Evolutionary conservation across 495 filamentous ascomycete genomes (phyloP).

Genomic region (Viridothelium virens): DNA sequence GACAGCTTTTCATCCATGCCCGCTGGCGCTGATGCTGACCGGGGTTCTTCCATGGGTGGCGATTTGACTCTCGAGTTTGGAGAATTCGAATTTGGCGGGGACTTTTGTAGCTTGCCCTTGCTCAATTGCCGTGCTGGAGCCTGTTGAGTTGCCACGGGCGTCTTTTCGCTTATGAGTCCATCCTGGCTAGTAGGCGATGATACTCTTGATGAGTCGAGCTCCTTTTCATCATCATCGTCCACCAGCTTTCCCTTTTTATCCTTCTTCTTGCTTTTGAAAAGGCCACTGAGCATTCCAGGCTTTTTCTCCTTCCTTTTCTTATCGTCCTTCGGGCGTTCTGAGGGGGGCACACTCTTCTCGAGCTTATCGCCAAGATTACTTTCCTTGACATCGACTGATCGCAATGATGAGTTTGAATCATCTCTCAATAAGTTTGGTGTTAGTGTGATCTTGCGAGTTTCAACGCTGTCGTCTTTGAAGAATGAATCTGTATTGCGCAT

Average conservation of each 20-base stretch:
- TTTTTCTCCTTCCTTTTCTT: constrained; percentile 91
- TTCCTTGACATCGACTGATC: constrained; percentile 59
- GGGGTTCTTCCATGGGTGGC: constrained; percentile 23
- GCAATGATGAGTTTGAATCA: constrained; percentile 53
- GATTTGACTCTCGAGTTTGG: neutral
- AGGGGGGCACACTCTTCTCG: constrained; percentile 45
- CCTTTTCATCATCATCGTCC: constrained; percentile 44
- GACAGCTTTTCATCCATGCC: neutral
- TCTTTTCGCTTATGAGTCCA: neutral
- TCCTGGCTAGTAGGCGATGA: constrained; percentile 50
- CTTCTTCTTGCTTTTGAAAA: constrained; percentile 93
- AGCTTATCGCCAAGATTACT: constrained; percentile 44
- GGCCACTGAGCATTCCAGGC: constrained; percentile 77
- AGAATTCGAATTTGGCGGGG: constrained; percentile 33
- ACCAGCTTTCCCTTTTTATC: constrained; percentile 64
- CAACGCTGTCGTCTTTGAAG: constrained; percentile 90
- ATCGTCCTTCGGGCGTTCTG: constrained; percentile 60
- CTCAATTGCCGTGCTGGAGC: constrained; percentile 30
- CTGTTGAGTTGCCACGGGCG: neutral
- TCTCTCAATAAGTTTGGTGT: constrained; percentile 93
- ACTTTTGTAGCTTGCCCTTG: constrained; percentile 77
- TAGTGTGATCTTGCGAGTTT: constrained; percentile 94
- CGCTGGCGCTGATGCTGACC: constrained; percentile 23
- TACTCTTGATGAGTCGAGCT: constrained; percentile 43
- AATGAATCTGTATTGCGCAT: constrained; percentile 88